Percentiles rank a stretch among this genome's conserved stretches.
Evolutionary conservation across 2,329 filamentous ascomycete species (phyloP).

Genomic region (Gremmenia infestans): DNA sequence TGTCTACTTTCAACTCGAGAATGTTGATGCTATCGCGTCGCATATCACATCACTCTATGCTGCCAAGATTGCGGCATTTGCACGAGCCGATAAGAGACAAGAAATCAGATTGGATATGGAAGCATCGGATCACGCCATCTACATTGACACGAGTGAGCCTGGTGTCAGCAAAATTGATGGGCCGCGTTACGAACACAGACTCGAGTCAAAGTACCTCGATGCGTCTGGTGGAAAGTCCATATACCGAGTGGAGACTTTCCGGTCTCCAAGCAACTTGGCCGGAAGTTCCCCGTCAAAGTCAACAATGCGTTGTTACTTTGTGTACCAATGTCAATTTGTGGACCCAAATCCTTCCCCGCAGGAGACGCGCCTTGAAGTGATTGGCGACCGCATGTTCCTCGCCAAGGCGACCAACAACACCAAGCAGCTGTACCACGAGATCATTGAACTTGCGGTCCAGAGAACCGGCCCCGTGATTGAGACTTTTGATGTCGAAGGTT

Average conservation of each 20-base stretch:
- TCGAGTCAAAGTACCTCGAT: constrained; percentile 94
- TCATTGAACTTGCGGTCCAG: constrained; percentile 78
- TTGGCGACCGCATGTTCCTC: constrained; percentile 89
- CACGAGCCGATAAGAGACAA: constrained; percentile 86
- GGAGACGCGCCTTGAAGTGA: constrained; percentile 85
- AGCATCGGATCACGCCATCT: constrained; percentile 89
- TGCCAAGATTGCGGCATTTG: constrained; percentile 90
- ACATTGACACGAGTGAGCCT: constrained; percentile 94
- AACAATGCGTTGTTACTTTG: constrained; percentile 94
- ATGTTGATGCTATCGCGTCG: constrained; percentile 78
- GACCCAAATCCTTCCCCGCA: constrained; percentile 66
- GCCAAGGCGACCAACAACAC: constrained; percentile 96
- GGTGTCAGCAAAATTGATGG: constrained; percentile 72
- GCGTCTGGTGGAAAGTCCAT: constrained; percentile 60
- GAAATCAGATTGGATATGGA: constrained; percentile 97
- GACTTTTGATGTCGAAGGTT: constrained; percentile 91
- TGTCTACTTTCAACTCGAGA: constrained; percentile 94
- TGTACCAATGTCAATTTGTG: constrained; percentile 92
- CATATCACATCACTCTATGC: constrained; percentile 96
- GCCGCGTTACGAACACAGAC: constrained; percentile 87
- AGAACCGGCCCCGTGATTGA: constrained; percentile 94
- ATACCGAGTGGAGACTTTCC: constrained; percentile 96
- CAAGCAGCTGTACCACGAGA: constrained; percentile 90
- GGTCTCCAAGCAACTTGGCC: constrained; percentile 77
- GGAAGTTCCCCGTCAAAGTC: constrained; percentile 62